Evolutionary conservation across 2,329 filamentous ascomycete species (phyloP).

Genomic region (Nectriaceae sp.): DNA sequence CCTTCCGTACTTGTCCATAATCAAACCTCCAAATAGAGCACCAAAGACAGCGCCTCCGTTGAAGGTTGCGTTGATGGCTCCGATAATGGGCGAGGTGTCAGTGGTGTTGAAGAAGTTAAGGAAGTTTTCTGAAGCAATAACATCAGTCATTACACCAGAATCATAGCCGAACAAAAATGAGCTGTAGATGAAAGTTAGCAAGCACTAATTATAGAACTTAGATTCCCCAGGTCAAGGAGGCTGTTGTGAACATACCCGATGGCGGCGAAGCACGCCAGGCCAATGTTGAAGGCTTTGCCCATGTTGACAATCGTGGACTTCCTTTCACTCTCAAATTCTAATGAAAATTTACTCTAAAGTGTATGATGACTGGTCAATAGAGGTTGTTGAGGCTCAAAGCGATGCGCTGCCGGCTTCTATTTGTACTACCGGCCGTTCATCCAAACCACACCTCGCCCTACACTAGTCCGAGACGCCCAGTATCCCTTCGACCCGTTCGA

Average conservation of each 20-base stretch:
- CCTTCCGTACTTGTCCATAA: constrained; percentile 58
- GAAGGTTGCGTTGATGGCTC: constrained; percentile 63
- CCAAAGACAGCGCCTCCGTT: constrained; percentile 29
- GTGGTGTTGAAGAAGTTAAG: constrained; percentile 53
- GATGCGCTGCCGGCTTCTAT: neutral
- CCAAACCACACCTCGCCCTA: too few relatives aligned
- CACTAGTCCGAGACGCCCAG: neutral
- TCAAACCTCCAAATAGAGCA: constrained; percentile 31
- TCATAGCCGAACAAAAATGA: constrained; percentile 49
- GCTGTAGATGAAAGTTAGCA: constrained; percentile 19
- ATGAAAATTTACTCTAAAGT: neutral
- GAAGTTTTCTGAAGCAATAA: constrained; percentile 56
- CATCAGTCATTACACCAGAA: constrained; percentile 42
- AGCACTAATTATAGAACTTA: constrained; percentile 7
- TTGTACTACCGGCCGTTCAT: neutral
- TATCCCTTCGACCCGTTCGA: neutral
- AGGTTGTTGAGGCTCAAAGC: neutral
- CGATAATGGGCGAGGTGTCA: constrained; percentile 44
- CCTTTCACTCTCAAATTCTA: neutral
- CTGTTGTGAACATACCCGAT: constrained; percentile 35
- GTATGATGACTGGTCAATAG: neutral
- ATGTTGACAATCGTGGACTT: constrained; percentile 25
- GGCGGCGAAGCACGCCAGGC: constrained; percentile 42
- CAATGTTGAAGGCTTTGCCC: constrained; percentile 42
- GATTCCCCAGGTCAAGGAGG: constrained; percentile 1